Conservation (phyloP, 371 early-diverging fungal species). For the Zychaea mexicana region DNA sequence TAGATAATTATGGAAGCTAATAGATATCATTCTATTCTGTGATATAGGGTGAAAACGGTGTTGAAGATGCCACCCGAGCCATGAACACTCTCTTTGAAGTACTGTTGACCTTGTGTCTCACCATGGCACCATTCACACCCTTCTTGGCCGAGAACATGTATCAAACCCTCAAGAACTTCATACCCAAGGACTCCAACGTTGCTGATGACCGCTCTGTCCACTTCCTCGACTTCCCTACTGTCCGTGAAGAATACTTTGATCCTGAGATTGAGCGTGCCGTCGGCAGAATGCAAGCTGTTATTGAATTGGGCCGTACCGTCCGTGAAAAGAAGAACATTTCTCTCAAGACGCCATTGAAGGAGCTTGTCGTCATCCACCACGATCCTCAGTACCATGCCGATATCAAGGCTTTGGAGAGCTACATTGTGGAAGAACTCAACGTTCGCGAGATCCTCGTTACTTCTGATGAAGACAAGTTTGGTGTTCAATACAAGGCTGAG, state of each 20-base stretch:
- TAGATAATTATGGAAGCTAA: no score
- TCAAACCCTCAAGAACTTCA: constrained; percentile 84
- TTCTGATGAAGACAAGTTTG: constrained; percentile 88
- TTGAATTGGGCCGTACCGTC: constrained; percentile 94
- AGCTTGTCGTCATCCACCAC: constrained; percentile 91
- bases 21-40: no score
- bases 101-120: constrained; percentile 86
- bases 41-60: constrained; percentile 89
- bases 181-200: constrained; percentile 54
- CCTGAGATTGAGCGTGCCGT: constrained; percentile 93
- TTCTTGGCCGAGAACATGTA: constrained; percentile 99
- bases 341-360: constrained; percentile 97
- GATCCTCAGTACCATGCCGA: constrained; percentile 90
- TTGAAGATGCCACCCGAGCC: constrained; percentile 83
- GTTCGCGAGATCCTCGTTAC: constrained; percentile 86
- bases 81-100: constrained; percentile 95
- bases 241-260: constrained; percentile 95
- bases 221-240: constrained; percentile 92
- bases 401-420: constrained; percentile 77
- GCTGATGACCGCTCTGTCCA: constrained; percentile 90
- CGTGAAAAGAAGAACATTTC: constrained; percentile 96
- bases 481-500: constrained; percentile 89
- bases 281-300: constrained; percentile 95
- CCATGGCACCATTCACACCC: constrained; percentile 99
- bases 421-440: constrained; percentile 96